phyloP scores from a whole-genome alignment of 768 basidiomycete genomes.

The Leccinellum albellum region DNA sequence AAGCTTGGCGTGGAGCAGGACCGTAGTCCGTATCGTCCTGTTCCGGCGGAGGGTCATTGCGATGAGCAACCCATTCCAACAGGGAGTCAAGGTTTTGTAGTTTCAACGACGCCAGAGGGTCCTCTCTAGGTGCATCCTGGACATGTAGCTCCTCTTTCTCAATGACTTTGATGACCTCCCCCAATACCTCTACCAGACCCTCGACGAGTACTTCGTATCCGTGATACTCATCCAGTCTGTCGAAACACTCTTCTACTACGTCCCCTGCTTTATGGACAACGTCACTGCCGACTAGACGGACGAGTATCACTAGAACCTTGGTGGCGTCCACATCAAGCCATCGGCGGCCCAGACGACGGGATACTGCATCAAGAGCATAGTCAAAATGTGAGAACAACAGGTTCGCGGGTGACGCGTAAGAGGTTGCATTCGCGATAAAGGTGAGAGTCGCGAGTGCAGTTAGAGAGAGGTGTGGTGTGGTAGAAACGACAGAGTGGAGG shows the following conservation, averaged over 20 bases:
- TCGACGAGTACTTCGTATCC: conserved; percentile 86
- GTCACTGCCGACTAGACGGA: conserved; percentile 81
- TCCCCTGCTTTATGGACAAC: conserved; percentile 89
- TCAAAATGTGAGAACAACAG: conserved; percentile 93
- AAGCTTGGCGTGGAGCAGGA: conserved; percentile 55
- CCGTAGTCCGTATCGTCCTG: conserved; percentile 50
- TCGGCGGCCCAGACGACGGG: conserved; percentile 72
- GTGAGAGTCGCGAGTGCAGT: conserved; percentile 75
- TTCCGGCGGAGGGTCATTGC: conserved; percentile 34
- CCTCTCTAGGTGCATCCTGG: conserved; percentile 17
- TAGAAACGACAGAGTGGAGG: conserved; percentile 80
- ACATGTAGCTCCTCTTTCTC: conserved; percentile 46
- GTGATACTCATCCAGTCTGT: conserved; percentile 92
- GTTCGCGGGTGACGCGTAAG: conserved; percentile 87
- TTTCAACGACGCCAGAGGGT: conserved; percentile 21
- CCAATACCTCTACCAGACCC: conserved; percentile 81
- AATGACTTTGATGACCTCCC: conserved; percentile 79
- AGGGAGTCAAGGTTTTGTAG: conserved; percentile 46
- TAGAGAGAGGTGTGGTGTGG: conserved; percentile 58
- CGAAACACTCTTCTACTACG: conserved; percentile 96
- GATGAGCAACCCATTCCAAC: conserved; percentile 60
- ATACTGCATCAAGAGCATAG: conserved; percentile 89
- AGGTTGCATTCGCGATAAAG: conserved; percentile 67
- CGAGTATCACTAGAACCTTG: conserved; percentile 79
- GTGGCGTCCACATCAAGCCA: conserved; percentile 88